Evolutionary conservation across 169 alveolate species (phyloP).

Genomic region (Sarcocystis neurona): DNA sequence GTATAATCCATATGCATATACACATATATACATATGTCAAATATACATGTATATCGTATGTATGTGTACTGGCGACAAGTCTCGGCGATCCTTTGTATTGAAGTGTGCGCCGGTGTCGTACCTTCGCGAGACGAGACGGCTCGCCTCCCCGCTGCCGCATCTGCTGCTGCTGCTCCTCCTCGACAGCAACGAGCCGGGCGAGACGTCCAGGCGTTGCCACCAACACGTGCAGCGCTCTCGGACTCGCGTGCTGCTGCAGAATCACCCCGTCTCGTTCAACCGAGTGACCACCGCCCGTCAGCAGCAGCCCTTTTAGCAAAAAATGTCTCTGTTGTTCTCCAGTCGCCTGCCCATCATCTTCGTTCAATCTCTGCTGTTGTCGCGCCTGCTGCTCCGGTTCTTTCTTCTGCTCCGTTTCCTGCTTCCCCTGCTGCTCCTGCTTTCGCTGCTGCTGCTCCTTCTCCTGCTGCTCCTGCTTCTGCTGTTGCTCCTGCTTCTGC

Average conservation of each 20-base stretch:
- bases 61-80: too few relatives aligned
- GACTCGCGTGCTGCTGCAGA: conserved; percentile 80
- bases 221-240: conserved; percentile 78
- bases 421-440: not conserved
- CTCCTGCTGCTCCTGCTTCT: not conserved
- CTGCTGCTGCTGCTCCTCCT: not conserved
- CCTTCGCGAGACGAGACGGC: not conserved
- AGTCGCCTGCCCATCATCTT: too few relatives aligned
- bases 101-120: too few relatives aligned
- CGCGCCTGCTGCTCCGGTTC: not conserved
- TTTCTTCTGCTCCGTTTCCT: not conserved
- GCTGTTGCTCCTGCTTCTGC: not conserved
- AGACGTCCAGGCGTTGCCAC: conserved; percentile 96
- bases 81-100: too few relatives aligned
- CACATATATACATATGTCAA: too few relatives aligned
- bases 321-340: conserved; percentile 5
- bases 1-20: too few relatives aligned
- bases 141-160: not conserved
- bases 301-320: not conserved
- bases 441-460: not conserved
- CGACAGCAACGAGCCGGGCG: conserved; percentile 85
- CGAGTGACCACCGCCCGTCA: not conserved
- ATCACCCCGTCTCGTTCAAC: not conserved
- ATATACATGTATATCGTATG: too few relatives aligned
- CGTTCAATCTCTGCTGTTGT: not conserved